A percentile compares a stretch with the other conserved stretches of the same genome.
phyloP scores from a whole-genome alignment of 1,139 yeast genomes.

The Candida mesenterica region DNA sequence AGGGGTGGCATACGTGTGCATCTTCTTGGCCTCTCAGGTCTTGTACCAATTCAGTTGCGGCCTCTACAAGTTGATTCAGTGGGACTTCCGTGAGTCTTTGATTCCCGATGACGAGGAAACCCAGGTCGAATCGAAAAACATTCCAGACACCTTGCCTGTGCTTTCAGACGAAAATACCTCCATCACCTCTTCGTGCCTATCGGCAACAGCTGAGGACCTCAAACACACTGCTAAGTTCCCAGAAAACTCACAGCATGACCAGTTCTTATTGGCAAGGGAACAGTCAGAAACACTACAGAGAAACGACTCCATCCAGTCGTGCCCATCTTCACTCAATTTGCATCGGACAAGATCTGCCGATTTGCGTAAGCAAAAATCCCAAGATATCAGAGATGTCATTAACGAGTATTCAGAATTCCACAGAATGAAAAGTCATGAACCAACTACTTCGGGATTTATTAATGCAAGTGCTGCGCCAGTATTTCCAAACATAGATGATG shows the following conservation, averaged over 20 bases:
- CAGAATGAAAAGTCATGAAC: slow-evolving; percentile 29
- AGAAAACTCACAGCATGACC: slow-evolving; percentile 9
- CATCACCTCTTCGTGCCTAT: neutral
- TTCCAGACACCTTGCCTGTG: too few relatives aligned
- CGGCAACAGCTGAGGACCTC: neutral
- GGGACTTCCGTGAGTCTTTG: slow-evolving; percentile 53
- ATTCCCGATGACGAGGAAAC: slow-evolving; percentile 3
- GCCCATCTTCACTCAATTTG: slow-evolving; percentile 10
- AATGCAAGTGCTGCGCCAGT: slow-evolving; percentile 14
- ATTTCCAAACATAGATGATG: slow-evolving; percentile 7
- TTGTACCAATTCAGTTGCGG: slow-evolving; percentile 76
- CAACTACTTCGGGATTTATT: slow-evolving; percentile 13
- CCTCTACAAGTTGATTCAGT: slow-evolving; percentile 63
- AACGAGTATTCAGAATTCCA: slow-evolving; percentile 57
- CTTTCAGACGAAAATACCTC: neutral
- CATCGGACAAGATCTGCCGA: slow-evolving; percentile 31
- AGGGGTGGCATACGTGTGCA: slow-evolving; percentile 86
- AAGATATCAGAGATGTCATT: slow-evolving; percentile 56
- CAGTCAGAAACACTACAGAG: slow-evolving; percentile 1
- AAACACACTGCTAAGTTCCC: too few relatives aligned
- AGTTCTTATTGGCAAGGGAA: slow-evolving; percentile 10
- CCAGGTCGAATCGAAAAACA: slow-evolving; percentile 1
- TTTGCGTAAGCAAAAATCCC: slow-evolving; percentile 45
- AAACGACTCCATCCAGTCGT: neutral
- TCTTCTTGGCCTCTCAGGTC: slow-evolving; percentile 71